phyloP scores from a whole-genome alignment of 2,329 filamentous ascomycete species.

The Ophiostoma sp. region DNA sequence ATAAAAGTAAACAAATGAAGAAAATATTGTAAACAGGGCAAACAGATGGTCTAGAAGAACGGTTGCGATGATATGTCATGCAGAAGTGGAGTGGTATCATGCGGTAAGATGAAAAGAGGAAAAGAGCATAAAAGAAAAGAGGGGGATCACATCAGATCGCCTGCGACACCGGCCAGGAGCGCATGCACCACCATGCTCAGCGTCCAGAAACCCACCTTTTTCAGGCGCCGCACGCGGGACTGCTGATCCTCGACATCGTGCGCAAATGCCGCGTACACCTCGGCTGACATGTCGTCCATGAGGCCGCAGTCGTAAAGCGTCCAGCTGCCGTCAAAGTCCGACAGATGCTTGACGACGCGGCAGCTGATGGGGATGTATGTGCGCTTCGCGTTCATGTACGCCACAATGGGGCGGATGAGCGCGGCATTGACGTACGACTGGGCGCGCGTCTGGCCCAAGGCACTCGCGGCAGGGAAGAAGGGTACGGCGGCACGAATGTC shows the following conservation, averaged over 20 bases:
- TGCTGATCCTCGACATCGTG: constrained; percentile 86
- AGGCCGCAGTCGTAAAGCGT: constrained; percentile 88
- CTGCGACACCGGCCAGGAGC: constrained; percentile 89
- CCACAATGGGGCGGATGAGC: constrained; percentile 89
- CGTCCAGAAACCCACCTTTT: constrained; percentile 92
- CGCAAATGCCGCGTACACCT: constrained; percentile 92
- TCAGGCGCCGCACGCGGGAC: constrained; percentile 76
- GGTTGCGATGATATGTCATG: no score
- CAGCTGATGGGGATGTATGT: constrained; percentile 96
- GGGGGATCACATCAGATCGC: constrained; percentile 47
- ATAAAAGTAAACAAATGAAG: neutral
- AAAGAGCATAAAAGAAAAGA: neutral
- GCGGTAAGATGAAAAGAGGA: neutral
- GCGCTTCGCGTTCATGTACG: constrained; percentile 92
- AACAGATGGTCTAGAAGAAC: no score
- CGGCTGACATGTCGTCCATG: constrained; percentile 87
- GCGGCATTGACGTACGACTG: constrained; percentile 96
- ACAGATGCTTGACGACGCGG: constrained; percentile 80
- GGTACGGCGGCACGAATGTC: constrained; percentile 90
- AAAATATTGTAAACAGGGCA: neutral
- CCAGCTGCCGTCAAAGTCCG: constrained; percentile 94
- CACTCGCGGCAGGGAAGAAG: constrained; percentile 55
- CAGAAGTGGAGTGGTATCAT: neutral
- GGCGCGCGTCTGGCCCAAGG: constrained; percentile 55
- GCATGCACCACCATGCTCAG: constrained; percentile 88